Percentiles rank a stretch among this genome's conserved stretches.
Conservation (phyloP, 768 basidiomycete species). For the Rhizopogon rudus region DNA sequence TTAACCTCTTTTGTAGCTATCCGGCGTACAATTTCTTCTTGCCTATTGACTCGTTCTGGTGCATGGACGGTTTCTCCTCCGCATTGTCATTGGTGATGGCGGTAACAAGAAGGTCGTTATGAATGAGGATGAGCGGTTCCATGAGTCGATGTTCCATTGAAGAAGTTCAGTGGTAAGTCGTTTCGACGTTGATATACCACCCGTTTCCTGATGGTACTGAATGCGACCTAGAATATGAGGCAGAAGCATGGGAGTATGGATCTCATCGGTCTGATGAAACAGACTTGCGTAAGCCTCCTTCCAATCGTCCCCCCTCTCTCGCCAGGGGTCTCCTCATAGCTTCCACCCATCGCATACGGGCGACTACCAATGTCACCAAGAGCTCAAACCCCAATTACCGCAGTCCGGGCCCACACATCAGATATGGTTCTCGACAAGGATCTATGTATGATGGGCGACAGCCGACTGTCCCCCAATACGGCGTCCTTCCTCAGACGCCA, state of each 20-base stretch:
- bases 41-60: conserved; percentile 96
- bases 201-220: conserved; percentile 1
- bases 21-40: conserved; percentile 91
- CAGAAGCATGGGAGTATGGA: conserved; percentile 84
- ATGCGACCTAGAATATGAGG: conserved; percentile 71
- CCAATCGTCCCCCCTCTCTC: conserved; percentile 33
- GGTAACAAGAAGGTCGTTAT: conserved; percentile 91
- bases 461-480: conserved; percentile 40
- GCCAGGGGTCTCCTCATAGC: conserved; percentile 59
- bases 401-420: conserved; percentile 35
- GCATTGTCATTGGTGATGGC: conserved; percentile 90
- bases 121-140: conserved; percentile 94
- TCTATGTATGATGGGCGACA: conserved; percentile 41
- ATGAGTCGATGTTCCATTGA: conserved; percentile 96
- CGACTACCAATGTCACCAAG: conserved; percentile 72
- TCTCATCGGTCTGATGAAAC: conserved; percentile 73
- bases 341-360: conserved; percentile 71
- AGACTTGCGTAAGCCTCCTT: conserved; percentile 55
- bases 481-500: conserved; percentile 54
- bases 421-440: conserved; percentile 40
- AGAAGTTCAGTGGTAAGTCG: conserved; percentile 39
- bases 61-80: conserved; percentile 96
- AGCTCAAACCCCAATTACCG: conserved; percentile 59
- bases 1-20: conserved; percentile 47
- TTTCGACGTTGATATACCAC: conserved; percentile 35